These are phyloP conservation scores for Mucor sp. DNA, from an alignment of 371 early-diverging fungal genomes.

Conservation along the genomic window DNA sequence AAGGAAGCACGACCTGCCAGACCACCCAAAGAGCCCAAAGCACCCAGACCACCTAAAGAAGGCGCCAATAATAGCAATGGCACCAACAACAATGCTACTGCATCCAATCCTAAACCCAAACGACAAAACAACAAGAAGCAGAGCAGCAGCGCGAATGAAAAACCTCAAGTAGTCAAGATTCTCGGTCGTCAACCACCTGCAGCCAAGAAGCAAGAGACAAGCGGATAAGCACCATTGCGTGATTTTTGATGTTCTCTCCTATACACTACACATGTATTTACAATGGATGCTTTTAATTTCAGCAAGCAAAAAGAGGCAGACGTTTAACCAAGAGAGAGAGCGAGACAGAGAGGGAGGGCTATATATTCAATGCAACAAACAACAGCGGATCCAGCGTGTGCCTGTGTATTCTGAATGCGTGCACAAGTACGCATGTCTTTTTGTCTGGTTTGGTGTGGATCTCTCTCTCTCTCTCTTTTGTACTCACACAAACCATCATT, in stretches of 20 bases:
- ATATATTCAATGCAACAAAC: background rate
- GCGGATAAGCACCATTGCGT: background rate
- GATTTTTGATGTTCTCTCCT: background rate
- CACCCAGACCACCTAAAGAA: constrained; percentile 13
- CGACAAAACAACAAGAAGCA: constrained; percentile 10
- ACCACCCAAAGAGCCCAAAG: constrained; percentile 7
- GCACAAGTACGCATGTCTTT: background rate
- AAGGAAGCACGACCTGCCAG: constrained; percentile 5
- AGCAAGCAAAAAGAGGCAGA: background rate
- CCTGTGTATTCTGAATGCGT: background rate
- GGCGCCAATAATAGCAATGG: background rate
- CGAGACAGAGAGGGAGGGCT: background rate
- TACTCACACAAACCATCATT: too few relatives aligned
- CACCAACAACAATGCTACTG: background rate
- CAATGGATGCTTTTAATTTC: background rate
- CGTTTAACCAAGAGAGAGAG: background rate
- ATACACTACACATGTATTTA: background rate
- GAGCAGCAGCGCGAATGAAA: too few relatives aligned
- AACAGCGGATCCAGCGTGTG: background rate
- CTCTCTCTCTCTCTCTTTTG: background rate
- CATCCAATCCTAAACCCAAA: constrained; percentile 12
- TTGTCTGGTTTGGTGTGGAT: background rate
- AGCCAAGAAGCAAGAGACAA: background rate
- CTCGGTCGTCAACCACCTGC: constrained; percentile 29
- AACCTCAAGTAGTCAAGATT: constrained; percentile 33